Conservation (phyloP, 2,329 filamentous ascomycete species). For the Basipetospora chlamydospora region DNA sequence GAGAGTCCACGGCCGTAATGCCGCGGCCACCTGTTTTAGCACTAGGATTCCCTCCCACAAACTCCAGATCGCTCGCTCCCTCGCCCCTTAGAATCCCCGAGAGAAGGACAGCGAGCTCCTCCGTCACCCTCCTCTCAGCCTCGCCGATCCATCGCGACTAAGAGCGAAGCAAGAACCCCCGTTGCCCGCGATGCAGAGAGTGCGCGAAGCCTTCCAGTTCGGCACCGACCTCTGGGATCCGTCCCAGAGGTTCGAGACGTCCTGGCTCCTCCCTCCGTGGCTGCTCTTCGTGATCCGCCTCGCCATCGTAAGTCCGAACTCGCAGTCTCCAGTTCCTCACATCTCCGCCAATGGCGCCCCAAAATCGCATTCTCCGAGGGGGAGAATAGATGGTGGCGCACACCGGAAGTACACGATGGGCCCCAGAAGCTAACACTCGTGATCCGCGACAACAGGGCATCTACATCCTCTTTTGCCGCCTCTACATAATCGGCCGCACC, state of each 20-base stretch:
- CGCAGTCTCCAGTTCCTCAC: neutral
- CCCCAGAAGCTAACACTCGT: slow-evolving; percentile 13
- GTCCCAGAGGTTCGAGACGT: slow-evolving; percentile 59
- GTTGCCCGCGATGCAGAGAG: neutral
- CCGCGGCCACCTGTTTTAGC: too few relatives aligned
- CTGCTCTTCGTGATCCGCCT: slow-evolving; percentile 44
- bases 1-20: too few relatives aligned
- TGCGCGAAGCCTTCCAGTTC: slow-evolving; percentile 21
- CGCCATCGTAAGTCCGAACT: slow-evolving; percentile 28
- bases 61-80: too few relatives aligned
- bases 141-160: too few relatives aligned
- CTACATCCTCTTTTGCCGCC: slow-evolving; percentile 55
- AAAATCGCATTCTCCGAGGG: too few relatives aligned
- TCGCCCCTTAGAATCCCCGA: too few relatives aligned
- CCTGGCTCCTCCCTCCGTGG: slow-evolving; percentile 61
- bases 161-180: neutral
- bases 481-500: slow-evolving; percentile 54
- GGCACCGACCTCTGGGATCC: slow-evolving; percentile 33
- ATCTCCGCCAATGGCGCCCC: neutral
- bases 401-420: too few relatives aligned
- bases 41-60: too few relatives aligned
- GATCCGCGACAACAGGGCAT: slow-evolving; percentile 27
- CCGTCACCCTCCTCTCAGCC: neutral
- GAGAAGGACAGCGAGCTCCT: too few relatives aligned
- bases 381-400: too few relatives aligned